A percentile compares a stretch with the other conserved stretches of the same genome.
Conservation (phyloP, 768 basidiomycete species). For the Sporobolomyces phaffii region DNA sequence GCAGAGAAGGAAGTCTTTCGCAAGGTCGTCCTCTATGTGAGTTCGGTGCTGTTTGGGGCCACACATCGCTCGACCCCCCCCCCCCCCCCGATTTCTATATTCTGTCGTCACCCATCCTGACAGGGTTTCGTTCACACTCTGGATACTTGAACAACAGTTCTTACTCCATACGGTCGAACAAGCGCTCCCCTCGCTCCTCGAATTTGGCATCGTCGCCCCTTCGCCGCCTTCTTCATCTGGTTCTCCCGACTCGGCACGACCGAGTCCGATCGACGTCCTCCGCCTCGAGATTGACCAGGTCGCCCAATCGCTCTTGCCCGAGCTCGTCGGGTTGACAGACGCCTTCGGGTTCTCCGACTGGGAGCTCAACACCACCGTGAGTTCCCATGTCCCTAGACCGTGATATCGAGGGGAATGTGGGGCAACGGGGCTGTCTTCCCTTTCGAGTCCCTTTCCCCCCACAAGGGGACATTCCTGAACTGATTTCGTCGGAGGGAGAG, state of each 20-base stretch:
- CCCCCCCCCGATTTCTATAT: background rate
- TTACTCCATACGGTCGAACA: constrained; percentile 57
- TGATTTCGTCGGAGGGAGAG: too few species aligned
- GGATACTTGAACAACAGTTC: constrained; percentile 50
- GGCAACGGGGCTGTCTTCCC: too few species aligned
- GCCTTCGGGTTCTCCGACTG: constrained; percentile 70
- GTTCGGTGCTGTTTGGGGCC: background rate
- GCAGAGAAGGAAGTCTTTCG: constrained; percentile 41
- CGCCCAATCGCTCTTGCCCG: constrained; percentile 52
- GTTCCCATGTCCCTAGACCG: too few species aligned
- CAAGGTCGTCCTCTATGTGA: constrained; percentile 8
- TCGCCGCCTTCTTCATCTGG: constrained; percentile 39
- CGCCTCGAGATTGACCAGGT: constrained; percentile 1
- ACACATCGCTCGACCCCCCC: too few species aligned
- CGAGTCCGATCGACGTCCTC: constrained; percentile 10
- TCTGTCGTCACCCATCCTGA: too few species aligned
- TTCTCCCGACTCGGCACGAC: background rate
- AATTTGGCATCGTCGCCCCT: constrained; percentile 50
- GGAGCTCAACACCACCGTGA: constrained; percentile 60
- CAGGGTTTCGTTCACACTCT: too few species aligned
- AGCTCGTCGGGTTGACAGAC: constrained; percentile 64
- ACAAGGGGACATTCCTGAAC: too few species aligned
- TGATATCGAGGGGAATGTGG: too few species aligned
- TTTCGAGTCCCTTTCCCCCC: too few species aligned
- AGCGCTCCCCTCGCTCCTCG: constrained; percentile 58